Evolutionary conservation across 2,329 filamentous ascomycete genomes (phyloP).

Genomic region (Davidsoniella australis): DNA sequence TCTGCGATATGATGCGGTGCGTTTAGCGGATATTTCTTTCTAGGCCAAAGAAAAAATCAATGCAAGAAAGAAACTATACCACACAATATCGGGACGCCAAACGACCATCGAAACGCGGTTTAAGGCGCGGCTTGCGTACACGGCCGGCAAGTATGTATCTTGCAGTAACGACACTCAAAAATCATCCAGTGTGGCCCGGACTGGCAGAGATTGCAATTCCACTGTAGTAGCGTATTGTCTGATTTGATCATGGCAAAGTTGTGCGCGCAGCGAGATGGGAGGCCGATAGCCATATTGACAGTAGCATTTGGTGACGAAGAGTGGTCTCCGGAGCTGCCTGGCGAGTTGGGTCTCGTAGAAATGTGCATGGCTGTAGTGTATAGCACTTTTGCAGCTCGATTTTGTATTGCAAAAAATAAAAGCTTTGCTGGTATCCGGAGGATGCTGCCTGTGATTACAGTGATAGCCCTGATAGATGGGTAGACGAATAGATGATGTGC

Average conservation of each 20-base stretch:
- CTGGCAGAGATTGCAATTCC: slow-evolving; percentile 47
- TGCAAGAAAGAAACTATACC: not conserved
- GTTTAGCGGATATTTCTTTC: not conserved
- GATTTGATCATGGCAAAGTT: slow-evolving; percentile 50
- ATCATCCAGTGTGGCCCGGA: slow-evolving; percentile 51
- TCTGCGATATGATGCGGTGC: not conserved
- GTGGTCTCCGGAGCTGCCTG: not conserved
- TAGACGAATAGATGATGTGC: no score
- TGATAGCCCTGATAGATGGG: no score
- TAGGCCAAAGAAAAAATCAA: not conserved
- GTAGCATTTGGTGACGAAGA: not conserved
- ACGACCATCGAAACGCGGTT: not conserved
- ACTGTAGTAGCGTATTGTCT: slow-evolving; percentile 46
- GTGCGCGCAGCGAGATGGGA: slow-evolving; percentile 34
- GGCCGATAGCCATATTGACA: slow-evolving; percentile 7
- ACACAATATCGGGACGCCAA: no score
- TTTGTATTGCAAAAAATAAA: no score
- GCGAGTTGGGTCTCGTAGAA: no score
- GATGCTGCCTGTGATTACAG: no score
- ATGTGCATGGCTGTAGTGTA: no score
- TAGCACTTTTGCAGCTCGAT: no score
- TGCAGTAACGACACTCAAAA: slow-evolving; percentile 53
- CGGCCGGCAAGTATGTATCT: slow-evolving; percentile 43
- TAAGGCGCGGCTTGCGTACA: slow-evolving; percentile 21
- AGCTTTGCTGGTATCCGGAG: no score